phyloP scores from a whole-genome alignment of 495 filamentous ascomycete species.

The Aspergillus campestris region DNA sequence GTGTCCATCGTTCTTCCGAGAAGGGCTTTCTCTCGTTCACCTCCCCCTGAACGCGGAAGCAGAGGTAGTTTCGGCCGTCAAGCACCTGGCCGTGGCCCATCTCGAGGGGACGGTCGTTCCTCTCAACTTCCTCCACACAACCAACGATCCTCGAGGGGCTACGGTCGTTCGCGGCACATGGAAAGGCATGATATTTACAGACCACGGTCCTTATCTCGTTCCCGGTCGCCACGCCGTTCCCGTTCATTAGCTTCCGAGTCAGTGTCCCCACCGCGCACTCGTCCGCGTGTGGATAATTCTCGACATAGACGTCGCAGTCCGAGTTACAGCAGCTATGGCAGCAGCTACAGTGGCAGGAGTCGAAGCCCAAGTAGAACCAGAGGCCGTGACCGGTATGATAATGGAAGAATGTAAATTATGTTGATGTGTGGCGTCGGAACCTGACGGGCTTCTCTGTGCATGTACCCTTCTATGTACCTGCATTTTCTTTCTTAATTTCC shows the following conservation, averaged over 20 bases:
- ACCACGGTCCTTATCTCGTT: slow-evolving; percentile 37
- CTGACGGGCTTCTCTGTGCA: no score
- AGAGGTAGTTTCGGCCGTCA: slow-evolving; percentile 24
- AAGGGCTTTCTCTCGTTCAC: slow-evolving; percentile 48
- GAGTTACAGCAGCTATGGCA: slow-evolving; percentile 47
- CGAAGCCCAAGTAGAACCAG: slow-evolving; percentile 34
- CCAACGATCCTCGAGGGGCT: slow-evolving; percentile 28
- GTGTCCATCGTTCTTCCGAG: slow-evolving; percentile 92
- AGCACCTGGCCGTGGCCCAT: slow-evolving; percentile 25
- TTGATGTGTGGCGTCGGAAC: no score
- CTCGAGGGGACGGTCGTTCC: slow-evolving; percentile 15
- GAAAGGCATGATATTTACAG: slow-evolving; percentile 45
- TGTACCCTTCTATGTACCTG: no score
- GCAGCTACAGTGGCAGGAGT: slow-evolving; percentile 37
- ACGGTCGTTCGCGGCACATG: slow-evolving; percentile 26
- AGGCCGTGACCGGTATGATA: slow-evolving; percentile 24
- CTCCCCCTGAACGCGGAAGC: slow-evolving; percentile 21
- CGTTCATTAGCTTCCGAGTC: slow-evolving; percentile 29
- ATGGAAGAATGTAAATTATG: slow-evolving; percentile 5
- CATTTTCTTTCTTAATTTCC: no score
- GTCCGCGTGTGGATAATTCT: slow-evolving; percentile 21
- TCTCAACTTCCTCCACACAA: slow-evolving; percentile 19
- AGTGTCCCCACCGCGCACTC: slow-evolving; percentile 24
- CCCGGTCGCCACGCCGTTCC: slow-evolving; percentile 33
- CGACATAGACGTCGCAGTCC: slow-evolving; percentile 42